Evolutionary conservation across 306 rosid species (phyloP), one percentile per base, ranked within the genome.

Genomic region (Lathyrus sativus): DNA sequence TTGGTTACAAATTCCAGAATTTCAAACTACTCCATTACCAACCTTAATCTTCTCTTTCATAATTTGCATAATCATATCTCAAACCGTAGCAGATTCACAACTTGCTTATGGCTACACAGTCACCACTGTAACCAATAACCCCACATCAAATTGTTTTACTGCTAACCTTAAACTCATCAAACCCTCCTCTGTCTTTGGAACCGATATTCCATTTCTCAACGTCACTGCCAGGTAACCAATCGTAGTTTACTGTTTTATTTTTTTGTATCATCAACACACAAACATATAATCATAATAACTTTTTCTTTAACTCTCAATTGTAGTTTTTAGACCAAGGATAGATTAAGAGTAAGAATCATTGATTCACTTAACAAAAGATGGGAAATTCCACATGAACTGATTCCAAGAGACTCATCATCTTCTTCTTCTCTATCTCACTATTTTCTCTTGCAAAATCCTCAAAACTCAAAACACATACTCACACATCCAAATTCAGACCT

Each of bases 61-160:
- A n/a, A n/a, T n/a, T n/a, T n/a, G n/a, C n/a, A n/a, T n/a, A n/a
- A n/a, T n/a, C n/a, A n/a, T n/a, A n/a, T n/a, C n/a, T n/a, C n/a
- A n/a, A n/a, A n/a, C n/a, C n/a, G n/a, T n/a, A n/a, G n/a, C n/a
- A n/a, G n/a, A 37, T 67, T 58, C 77, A 18, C 29, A 15, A 24
- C 55, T 82, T 56, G 95, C 92, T 31, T 78, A 70, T 74, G 98
- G 96, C 46, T 92, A 89, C 77, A 67, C 11, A 7, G 48, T 92
- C 53, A 41, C 45, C 29, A 81, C 81, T 3, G 79, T 74, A 7
- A 19, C 6, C 26, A 49, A 14, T 17, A 62, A 75, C 42, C 50
- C 70, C 11, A 56, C 80, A 0, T 60, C 67, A 0, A 53, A 77
- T 24, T 65, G 83, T 11, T 70, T 89, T 64, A 79, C 80, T 12